Percentiles rank a stretch among this genome's conserved stretches.
Evolutionary conservation across 2,329 filamentous ascomycete species (phyloP).

Genomic region (Fusarium avenaceum): DNA sequence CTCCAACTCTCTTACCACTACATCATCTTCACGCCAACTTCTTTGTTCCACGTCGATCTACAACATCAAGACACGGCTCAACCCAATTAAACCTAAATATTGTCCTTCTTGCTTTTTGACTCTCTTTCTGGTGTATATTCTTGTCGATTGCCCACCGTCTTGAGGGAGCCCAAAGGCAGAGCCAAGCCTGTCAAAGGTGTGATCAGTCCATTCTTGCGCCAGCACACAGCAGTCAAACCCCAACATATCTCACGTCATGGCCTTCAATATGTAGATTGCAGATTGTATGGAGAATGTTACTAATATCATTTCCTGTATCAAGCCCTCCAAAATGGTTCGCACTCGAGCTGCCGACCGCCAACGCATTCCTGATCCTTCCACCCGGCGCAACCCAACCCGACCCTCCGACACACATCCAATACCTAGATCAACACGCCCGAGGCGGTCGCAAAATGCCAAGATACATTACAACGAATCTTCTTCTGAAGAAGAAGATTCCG

Average conservation of each 20-base stretch:
- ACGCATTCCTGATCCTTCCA: constrained; percentile 14
- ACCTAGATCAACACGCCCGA: constrained; percentile 30
- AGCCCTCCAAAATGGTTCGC: constrained; percentile 46
- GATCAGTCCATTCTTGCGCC: constrained; percentile 34
- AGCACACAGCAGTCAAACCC: constrained; percentile 1
- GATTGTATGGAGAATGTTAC: neutral
- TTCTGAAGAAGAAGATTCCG: constrained; percentile 26
- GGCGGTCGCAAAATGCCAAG: constrained; percentile 29
- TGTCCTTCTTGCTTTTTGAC: neutral
- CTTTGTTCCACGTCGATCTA: constrained; percentile 4
- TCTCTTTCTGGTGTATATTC: neutral
- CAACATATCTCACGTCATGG: neutral
- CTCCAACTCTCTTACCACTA: constrained; percentile 45
- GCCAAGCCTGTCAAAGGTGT: constrained; percentile 30
- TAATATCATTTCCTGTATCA: constrained; percentile 23
- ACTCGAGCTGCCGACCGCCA: constrained; percentile 47
- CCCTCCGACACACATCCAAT: constrained; percentile 25
- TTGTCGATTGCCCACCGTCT: neutral
- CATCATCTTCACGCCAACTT: constrained; percentile 26
- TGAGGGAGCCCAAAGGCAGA: constrained; percentile 2
- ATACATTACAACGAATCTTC: constrained; percentile 29
- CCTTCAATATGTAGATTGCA: too few species aligned
- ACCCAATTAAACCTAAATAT: too few species aligned
- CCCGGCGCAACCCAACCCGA: constrained; percentile 46
- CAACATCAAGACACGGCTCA: neutral